Evolutionary conservation across 2,329 filamentous ascomycete genomes (phyloP), one percentile per base, ranked within the genome.

Genomic region (Clonostachys sp.): DNA sequence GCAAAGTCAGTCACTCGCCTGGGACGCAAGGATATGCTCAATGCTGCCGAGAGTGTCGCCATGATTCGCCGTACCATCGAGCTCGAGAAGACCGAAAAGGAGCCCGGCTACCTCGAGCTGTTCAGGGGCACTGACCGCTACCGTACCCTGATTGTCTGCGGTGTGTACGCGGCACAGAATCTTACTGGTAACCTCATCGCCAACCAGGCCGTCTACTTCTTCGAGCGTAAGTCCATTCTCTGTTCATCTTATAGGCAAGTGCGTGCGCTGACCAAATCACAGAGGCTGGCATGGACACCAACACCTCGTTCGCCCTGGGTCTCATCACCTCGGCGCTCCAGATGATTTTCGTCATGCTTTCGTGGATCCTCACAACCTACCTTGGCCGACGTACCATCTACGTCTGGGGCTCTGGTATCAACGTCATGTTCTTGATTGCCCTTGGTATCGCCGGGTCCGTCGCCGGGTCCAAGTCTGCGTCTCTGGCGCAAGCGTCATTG

Each of bases 301-400:
- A 83, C 54, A 73, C 68, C 30, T 76, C 83, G 5, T 86, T 86
- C 58, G 75, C 74, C 36, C 69, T 86, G 14, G 78, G 78, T 62
- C 75, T 86, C 30, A 84, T 85, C 62, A 85, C 77, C 45, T 84
- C 83, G 0, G 78, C 73, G 44, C 79, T 86, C 3, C 79, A 84
- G 59, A 70, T 64, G 63, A 63, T 87, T 60, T 73, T 83, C 50
- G 80, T 83, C 61, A 84, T 84, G 75, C 68, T 83, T 40, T 86
- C 82, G 49, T 86, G 83, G 83, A 65, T 85, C 48, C 74, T 87
- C 44, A 86, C 80, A 13, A 75, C 77, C 2, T 85, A 81, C 63
- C 70, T 82, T 46, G 81, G 82, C 59, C 77, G 81, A 49, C 81
- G 82, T 46, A 75, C 77, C 35, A 84, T 86, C 63, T 86, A 85